Base-by-base conservation (phyloP, 176 grass and related monocot species). In the Aegilops umbellulata region DNA sequence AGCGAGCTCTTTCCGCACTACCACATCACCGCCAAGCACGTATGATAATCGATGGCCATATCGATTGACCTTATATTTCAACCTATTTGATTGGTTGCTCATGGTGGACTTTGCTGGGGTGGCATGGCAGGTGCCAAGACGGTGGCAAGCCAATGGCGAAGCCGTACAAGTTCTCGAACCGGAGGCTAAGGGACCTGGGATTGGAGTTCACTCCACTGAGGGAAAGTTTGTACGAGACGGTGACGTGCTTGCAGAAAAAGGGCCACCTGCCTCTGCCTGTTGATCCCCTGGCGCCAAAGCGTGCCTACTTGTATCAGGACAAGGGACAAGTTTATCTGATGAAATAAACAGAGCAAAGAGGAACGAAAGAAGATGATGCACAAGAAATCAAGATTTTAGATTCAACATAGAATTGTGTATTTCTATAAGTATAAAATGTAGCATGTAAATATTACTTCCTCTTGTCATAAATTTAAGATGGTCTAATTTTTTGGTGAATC, bases 141-240 rank as follows among this genome's bases (percentile, higher is more conserved):
- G 76, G 83, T 31, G 75, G 79, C 32, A 66, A 78, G 51, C 62
- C 68, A 0, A 82, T 81, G 86, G 81, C 15, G n/a, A 82, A 78
- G 17, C 62, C 90, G 41, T 91, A 85, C 41, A 88, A 46, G 70
- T 91, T 85, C 39, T 88, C 90, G 0, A 88, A 77, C 55, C 61
- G 73, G 82, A 91, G 86, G 90, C 6, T 88, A 14, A 85, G 25
- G 64, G 86, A 88, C 15, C 1, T 91, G 8, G 82, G 90, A 0
- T 14, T 91, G 26, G 81, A 88, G 3, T 91, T 91, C 80, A 91
- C 89, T 27, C 80, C 89, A 0, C 2, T 91, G 2, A 87, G 6
- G 22, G 24, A 87, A 17, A 91, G 89, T 4, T 30, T 91, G 36
- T 74, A 84, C 3, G 88, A 90, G 8, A 57, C 83, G 0, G 70